Conservation (phyloP, 164 flowering plant species). For the Nelumbo lutea region DNA sequence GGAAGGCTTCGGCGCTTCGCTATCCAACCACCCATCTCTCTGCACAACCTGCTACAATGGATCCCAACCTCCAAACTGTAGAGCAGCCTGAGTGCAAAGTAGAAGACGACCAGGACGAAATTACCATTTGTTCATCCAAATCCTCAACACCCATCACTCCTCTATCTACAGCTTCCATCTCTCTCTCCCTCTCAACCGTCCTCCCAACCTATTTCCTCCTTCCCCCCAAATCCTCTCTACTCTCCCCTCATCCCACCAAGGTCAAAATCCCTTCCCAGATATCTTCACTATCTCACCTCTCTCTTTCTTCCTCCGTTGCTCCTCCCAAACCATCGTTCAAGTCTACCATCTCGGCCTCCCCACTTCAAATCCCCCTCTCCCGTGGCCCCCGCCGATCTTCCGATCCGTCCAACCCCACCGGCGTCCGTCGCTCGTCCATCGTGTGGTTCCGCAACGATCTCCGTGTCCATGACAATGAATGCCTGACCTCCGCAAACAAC, state of each 20-base stretch:
- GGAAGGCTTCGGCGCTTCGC: background rate
- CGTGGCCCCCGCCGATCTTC: conserved; percentile 54
- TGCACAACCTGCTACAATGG: conserved; percentile 24
- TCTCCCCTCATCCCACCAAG: conserved; percentile 31
- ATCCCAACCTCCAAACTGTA: conserved; percentile 24
- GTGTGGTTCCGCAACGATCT: conserved; percentile 95
- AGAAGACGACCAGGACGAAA: conserved; percentile 28
- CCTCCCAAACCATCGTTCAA: conserved; percentile 41
- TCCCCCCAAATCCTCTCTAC: conserved; percentile 30
- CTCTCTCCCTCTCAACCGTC: conserved; percentile 54
- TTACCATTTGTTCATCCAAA: conserved; percentile 15
- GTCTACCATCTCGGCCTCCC: conserved; percentile 49
- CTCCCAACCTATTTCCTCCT: conserved; percentile 40
- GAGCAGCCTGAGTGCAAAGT: conserved; percentile 32
- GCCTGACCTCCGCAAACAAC: conserved; percentile 65
- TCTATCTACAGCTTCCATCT: conserved; percentile 44
- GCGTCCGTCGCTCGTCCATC: conserved; percentile 63
- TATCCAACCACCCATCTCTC: conserved; percentile 3
- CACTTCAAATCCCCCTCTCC: conserved; percentile 57
- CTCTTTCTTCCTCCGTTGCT: conserved; percentile 32
- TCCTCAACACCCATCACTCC: background rate
- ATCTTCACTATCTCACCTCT: conserved; percentile 40
- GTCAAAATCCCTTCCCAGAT: conserved; percentile 65
- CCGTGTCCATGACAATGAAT: conserved; percentile 82
- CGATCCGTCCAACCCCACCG: conserved; percentile 67